A percentile compares a stretch with the other conserved stretches of the same genome.
Conservation (phyloP, 495 filamentous ascomycete species). For the Hyaloscypha variabilis region DNA sequence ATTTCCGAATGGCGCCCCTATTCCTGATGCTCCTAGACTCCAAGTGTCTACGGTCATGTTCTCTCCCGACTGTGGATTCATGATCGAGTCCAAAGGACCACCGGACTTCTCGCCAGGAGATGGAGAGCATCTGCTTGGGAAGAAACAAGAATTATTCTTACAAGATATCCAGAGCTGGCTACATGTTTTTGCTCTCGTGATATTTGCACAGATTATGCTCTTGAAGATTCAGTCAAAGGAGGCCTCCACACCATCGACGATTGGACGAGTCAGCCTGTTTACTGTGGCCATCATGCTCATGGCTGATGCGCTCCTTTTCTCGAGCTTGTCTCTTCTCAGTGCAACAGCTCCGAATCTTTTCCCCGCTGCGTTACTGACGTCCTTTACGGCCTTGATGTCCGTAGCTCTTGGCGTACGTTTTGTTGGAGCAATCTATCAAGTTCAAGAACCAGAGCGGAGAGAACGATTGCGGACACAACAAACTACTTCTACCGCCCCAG, state of each 20-base stretch:
- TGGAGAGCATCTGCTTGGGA: conserved; percentile 68
- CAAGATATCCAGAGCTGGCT: conserved; percentile 67
- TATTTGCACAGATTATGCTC: conserved; percentile 72
- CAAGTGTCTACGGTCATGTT: conserved; percentile 85
- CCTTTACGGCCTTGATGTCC: conserved; percentile 29
- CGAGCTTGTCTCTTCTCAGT: conserved; percentile 60
- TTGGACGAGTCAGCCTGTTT: conserved; percentile 88
- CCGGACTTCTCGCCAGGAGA: conserved; percentile 69
- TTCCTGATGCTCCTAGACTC: conserved; percentile 66
- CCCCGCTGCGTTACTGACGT: conserved; percentile 62
- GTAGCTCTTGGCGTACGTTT: conserved; percentile 82
- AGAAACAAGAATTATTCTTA: conserved; percentile 77
- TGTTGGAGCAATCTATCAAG: conserved; percentile 82
- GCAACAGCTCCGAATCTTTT: conserved; percentile 50
- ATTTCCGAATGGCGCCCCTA: conserved; percentile 79
- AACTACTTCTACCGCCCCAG: conserved; percentile 24
- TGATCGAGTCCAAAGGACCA: conserved; percentile 85
- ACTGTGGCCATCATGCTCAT: conserved; percentile 84
- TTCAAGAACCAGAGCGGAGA: conserved; percentile 81
- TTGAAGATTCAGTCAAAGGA: conserved; percentile 88
- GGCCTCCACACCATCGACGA: conserved; percentile 89
- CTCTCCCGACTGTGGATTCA: conserved; percentile 91
- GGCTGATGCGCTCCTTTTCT: conserved; percentile 71
- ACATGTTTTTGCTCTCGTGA: conserved; percentile 63
- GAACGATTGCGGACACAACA: conserved; percentile 54